Base-by-base conservation (phyloP, 2,329 filamentous ascomycete genomes). In the Paraphoma chrysanthemicola region DNA sequence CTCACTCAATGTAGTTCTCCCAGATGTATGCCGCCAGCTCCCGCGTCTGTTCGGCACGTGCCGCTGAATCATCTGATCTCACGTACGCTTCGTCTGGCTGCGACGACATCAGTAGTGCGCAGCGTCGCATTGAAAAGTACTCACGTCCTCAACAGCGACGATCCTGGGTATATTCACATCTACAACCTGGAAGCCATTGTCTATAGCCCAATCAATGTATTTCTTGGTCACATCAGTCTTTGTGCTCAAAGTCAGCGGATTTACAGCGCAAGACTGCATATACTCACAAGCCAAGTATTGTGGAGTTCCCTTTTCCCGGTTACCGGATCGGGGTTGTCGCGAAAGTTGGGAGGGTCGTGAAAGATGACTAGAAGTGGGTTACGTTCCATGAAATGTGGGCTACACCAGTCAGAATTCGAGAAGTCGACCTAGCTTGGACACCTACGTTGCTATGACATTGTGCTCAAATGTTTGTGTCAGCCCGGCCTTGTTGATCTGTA, bases 1-100 rank as follows among this genome's bases (percentile, higher is more conserved):
- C 81, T 67, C 76, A 86, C 81, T 97, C 91, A 17, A 99, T 87
- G 71, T 97, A 97, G 72, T 99, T 99, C 67, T 97, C 93, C 95
- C 95, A 99, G 12, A 99, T 81, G 70, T 97, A 98, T 57, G 85
- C 88, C 4, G 94, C 87, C 10, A 97, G 80, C 58, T 94, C 88
- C 59, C 90, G 87, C 0, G 83, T 84, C 51, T 82, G 81, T 23
- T 74, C 74, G 8, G 70, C 72, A 33, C 79, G 74, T 49, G 63
- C 59, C 29, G 75, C 73, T 12, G 70, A 56, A 17, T 68, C 57
- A 86, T 88, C 74, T 86, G 85, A 52, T 72, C 78, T 64, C 63
- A 78, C 56, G 53, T 78, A 77, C 14, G 69, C 65, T 16, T 66
- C 68, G 4, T 62, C 57, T 4, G 53, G 56, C 66, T 69, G 11